phyloP scores from a whole-genome alignment of 148 eudicot species.

The Chenopodium album region DNA sequence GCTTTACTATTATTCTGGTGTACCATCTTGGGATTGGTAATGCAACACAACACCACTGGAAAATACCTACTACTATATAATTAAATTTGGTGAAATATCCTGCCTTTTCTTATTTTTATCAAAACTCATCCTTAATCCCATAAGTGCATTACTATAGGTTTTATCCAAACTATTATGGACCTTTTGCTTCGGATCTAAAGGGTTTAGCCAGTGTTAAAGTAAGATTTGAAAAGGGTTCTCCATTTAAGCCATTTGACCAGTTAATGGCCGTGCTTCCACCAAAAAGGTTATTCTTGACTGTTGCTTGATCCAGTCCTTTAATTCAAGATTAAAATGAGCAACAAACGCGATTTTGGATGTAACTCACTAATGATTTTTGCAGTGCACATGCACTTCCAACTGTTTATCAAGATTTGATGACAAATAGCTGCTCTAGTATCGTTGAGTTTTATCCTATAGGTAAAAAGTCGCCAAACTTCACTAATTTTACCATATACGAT shows the following conservation, averaged over 20 bases:
- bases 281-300: conserved; percentile 35
- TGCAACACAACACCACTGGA: background rate
- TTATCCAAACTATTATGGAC: conserved; percentile 53
- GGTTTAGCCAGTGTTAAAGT: conserved; percentile 40
- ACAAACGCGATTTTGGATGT: no score
- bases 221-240: conserved; percentile 43
- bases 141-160: conserved; percentile 34
- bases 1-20: conserved; percentile 84
- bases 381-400: conserved; percentile 62
- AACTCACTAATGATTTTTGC: background rate
- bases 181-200: conserved; percentile 57
- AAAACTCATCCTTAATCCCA: background rate
- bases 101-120: background rate
- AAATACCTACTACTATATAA: no score
- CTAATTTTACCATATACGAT: background rate
- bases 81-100: background rate
- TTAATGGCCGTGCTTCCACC: conserved; percentile 72
- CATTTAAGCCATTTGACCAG: conserved; percentile 60
- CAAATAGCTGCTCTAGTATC: conserved; percentile 34
- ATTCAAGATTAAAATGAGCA: background rate
- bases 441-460: conserved; percentile 51
- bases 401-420: conserved; percentile 44
- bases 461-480: conserved; percentile 1
- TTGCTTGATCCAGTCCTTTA: background rate
- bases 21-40: conserved; percentile 90